Percentiles rank a stretch among this genome's conserved stretches.
Conservation (phyloP, 306 rosid genomes). For the Canavalia gladiata region DNA sequence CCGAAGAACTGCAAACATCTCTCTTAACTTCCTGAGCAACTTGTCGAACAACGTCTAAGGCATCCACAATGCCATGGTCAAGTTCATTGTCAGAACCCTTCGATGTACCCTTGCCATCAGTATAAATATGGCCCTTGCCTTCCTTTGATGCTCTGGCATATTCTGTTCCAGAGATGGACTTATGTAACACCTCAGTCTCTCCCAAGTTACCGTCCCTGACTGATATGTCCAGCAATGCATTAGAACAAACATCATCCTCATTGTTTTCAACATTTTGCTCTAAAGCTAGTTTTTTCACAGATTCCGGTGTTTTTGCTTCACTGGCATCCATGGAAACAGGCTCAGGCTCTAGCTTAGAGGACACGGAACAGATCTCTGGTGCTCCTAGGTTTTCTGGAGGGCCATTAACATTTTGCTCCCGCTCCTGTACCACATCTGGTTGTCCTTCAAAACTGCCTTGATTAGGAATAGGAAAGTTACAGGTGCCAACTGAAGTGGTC, state of each 20-base stretch:
- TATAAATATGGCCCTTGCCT: slow-evolving; percentile 38
- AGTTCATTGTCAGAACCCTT: slow-evolving; percentile 48
- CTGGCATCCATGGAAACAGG: slow-evolving; percentile 51
- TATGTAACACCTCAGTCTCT: slow-evolving; percentile 61
- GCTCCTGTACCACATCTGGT: slow-evolving; percentile 56
- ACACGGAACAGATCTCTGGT: slow-evolving; percentile 48
- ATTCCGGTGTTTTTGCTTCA: slow-evolving; percentile 53
- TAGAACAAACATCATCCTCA: slow-evolving; percentile 55
- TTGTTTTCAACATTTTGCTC: slow-evolving; percentile 52
- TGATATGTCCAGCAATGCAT: slow-evolving; percentile 55
- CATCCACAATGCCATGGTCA: slow-evolving; percentile 58
- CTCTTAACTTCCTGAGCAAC: slow-evolving; percentile 71
- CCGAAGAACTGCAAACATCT: slow-evolving; percentile 77
- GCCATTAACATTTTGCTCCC: slow-evolving; percentile 50
- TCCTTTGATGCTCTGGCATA: slow-evolving; percentile 43
- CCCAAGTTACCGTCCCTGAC: slow-evolving; percentile 52
- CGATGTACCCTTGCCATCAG: slow-evolving; percentile 37
- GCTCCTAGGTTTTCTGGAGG: slow-evolving; percentile 56
- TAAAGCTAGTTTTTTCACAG: slow-evolving; percentile 51
- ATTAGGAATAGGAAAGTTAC: slow-evolving; percentile 50
- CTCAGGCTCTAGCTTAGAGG: slow-evolving; percentile 53
- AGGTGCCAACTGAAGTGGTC: slow-evolving; percentile 47
- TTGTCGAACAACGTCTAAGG: slow-evolving; percentile 55
- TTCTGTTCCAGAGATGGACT: slow-evolving; percentile 58
- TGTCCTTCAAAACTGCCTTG: slow-evolving; percentile 56